Conservation (phyloP, 768 basidiomycete genomes). For the Hericium rajendrae region DNA sequence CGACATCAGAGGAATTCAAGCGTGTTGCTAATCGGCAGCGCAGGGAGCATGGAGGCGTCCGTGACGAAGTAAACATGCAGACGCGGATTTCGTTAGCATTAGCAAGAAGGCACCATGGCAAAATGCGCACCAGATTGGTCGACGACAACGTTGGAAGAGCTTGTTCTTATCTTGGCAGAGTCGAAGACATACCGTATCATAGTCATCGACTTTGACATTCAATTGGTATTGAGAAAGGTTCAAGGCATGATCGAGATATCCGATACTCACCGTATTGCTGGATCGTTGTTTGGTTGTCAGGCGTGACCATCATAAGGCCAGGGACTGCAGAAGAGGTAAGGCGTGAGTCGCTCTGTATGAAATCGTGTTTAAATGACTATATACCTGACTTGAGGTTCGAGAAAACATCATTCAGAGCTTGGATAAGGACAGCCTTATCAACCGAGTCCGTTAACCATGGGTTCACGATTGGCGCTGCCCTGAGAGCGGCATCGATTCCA, state of each 20-base stretch:
- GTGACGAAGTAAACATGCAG: conserved; percentile 36
- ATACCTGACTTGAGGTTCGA: conserved; percentile 32
- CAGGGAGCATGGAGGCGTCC: conserved; percentile 42
- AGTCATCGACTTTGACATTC: conserved; percentile 17
- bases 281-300: conserved; percentile 48
- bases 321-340: conserved; percentile 25
- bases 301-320: conserved; percentile 46
- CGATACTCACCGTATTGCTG: conserved; percentile 35
- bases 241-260: not conserved
- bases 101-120: not conserved
- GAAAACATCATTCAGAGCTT: conserved; percentile 40
- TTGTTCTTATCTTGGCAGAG: conserved; percentile 23
- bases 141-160: conserved; percentile 33
- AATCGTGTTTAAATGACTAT: conserved; percentile 7
- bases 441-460: conserved; percentile 53
- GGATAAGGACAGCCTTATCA: conserved; percentile 42
- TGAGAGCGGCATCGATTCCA: conserved; percentile 44
- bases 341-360: not conserved
- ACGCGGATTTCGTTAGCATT: not conserved
- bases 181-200: conserved; percentile 16
- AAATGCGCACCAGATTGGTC: conserved; percentile 30
- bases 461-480: conserved; percentile 36
- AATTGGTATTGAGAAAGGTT: too few species aligned
- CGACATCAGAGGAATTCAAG: conserved; percentile 47
- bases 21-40: conserved; percentile 49